Percentiles rank a stretch among this genome's conserved stretches.
Evolutionary conservation across 345 rosid species (phyloP).

Genomic region (Limnanthes douglasii): DNA sequence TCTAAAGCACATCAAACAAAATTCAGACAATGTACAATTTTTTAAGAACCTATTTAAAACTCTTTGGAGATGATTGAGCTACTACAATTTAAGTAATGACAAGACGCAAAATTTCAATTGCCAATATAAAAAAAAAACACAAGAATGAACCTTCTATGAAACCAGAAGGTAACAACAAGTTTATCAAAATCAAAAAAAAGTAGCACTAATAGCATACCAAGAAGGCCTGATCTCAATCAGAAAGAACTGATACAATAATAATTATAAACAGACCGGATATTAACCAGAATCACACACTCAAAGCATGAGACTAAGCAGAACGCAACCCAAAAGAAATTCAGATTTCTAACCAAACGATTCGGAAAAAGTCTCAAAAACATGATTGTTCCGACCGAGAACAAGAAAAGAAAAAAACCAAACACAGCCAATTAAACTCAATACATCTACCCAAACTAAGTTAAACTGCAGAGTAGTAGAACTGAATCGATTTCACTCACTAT

Average conservation of each 20-base stretch:
- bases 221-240: no score
- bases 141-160: no score
- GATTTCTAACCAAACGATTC: constrained; percentile 1
- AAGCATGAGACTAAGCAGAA: no score
- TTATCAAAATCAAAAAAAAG: no score
- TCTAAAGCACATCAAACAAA: background rate
- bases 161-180: no score
- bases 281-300: no score
- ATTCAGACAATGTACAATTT: background rate
- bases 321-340: background rate
- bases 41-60: constrained; percentile 3
- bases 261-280: no score
- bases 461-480: background rate
- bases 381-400: background rate
- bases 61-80: background rate
- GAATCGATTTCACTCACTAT: constrained; percentile 25
- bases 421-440: background rate
- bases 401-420: background rate
- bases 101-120: constrained; percentile 4
- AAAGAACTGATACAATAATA: no score
- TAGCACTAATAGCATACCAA: no score
- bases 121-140: no score
- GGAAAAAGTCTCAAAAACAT: background rate
- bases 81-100: background rate
- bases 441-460: background rate